These are phyloP conservation scores for Thyridium curvatum DNA, from an alignment of 2,329 filamentous ascomycete genomes.

Conservation along the genomic window DNA sequence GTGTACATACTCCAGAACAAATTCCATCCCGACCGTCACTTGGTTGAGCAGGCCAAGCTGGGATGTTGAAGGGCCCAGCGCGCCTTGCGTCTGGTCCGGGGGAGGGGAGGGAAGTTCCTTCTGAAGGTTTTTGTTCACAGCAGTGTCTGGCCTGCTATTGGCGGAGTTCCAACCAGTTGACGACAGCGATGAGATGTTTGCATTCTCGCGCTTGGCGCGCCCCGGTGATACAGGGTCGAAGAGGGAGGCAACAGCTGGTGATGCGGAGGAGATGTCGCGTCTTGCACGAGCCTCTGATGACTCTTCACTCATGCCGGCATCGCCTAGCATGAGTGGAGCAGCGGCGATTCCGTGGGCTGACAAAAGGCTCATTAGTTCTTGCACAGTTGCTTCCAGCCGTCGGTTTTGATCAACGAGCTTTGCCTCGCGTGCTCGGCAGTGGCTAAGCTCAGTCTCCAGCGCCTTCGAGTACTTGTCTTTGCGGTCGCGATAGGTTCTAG, in stretches of 20 bases:
- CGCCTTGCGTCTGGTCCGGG: neutral
- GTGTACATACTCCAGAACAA: constrained; percentile 20
- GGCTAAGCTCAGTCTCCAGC: constrained; percentile 17
- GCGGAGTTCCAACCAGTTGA: neutral
- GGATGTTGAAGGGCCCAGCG: neutral
- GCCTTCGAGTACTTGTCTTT: constrained; percentile 19
- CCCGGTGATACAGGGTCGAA: too few species aligned
- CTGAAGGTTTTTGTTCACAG: neutral
- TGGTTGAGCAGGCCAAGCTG: constrained; percentile 16
- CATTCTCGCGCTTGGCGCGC: too few species aligned
- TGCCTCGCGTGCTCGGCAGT: constrained; percentile 12
- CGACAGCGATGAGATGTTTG: too few species aligned
- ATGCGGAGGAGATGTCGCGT: too few species aligned
- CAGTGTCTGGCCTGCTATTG: neutral
- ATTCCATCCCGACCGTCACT: constrained; percentile 20
- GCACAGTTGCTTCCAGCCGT: constrained; percentile 10
- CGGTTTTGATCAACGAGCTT: constrained; percentile 11
- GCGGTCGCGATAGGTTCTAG: constrained; percentile 20
- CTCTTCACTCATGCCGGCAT: too few species aligned
- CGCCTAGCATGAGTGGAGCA: too few species aligned
- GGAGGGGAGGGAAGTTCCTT: too few species aligned
- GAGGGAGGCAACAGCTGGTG: too few species aligned
- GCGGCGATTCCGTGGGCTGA: constrained; percentile 9
- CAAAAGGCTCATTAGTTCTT: constrained; percentile 8
- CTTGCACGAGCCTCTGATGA: too few species aligned